phyloP scores from a whole-genome alignment of 2,329 filamentous ascomycete species.

The Fusarium sp. region DNA sequence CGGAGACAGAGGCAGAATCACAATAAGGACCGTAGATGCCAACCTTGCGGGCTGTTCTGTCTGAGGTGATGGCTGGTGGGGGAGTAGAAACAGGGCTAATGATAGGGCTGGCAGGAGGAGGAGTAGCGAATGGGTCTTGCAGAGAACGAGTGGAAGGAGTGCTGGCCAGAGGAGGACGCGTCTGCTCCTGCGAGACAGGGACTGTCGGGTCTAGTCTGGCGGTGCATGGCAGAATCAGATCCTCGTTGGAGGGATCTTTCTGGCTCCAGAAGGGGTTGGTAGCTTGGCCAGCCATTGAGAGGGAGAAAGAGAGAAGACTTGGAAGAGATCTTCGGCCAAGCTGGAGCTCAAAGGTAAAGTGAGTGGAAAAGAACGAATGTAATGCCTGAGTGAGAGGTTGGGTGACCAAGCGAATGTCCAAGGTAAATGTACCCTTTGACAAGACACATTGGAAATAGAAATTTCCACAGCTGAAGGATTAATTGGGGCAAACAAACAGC shows the following conservation, averaged over 20 bases:
- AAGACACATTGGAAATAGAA: too few relatives aligned
- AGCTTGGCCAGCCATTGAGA: neutral
- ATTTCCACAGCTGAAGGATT: neutral
- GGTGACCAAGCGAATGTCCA: neutral
- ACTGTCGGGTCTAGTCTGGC: neutral
- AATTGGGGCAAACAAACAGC: neutral
- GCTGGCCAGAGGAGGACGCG: accelerated
- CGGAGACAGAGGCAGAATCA: neutral
- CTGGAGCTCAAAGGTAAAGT: neutral
- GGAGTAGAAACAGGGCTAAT: neutral
- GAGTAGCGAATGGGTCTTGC: neutral
- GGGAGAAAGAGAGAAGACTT: neutral
- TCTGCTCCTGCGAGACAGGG: neutral
- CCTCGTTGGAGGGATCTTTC: neutral
- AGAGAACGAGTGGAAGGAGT: neutral
- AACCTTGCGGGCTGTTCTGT: constrained; percentile 1
- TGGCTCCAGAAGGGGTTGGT: neutral
- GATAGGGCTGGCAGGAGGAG: neutral
- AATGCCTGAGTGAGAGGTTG: neutral
- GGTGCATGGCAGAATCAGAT: neutral
- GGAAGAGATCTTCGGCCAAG: neutral
- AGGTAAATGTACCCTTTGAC: neutral
- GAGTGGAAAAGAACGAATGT: neutral
- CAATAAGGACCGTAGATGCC: neutral
- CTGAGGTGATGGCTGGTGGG: neutral